Conservation (phyloP, 2,329 filamentous ascomycete genomes). For the Fragosphaeria purpurea region DNA sequence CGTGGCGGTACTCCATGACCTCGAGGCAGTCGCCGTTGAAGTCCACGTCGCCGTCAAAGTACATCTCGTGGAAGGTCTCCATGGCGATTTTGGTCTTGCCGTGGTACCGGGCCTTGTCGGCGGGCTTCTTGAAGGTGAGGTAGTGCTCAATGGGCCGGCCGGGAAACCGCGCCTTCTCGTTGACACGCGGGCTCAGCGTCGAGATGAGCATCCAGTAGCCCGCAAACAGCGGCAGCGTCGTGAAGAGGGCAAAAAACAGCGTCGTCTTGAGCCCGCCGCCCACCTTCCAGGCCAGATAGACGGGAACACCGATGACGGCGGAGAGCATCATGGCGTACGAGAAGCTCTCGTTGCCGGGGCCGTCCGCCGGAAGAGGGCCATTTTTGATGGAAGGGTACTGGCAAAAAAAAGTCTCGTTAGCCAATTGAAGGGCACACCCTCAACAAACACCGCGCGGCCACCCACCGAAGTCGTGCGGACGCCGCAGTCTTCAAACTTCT, state of each 20-base stretch:
- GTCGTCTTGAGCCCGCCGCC: constrained; percentile 79
- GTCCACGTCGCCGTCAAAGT: constrained; percentile 88
- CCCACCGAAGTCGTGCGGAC: constrained; percentile 45
- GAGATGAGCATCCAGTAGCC: constrained; percentile 76
- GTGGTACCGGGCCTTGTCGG: constrained; percentile 55
- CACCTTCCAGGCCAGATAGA: constrained; percentile 72
- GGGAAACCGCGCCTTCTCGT: constrained; percentile 81
- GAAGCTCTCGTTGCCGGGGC: constrained; percentile 74
- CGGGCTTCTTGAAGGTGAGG: constrained; percentile 65
- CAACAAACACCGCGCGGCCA: not conserved
- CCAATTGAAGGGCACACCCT: too few species aligned
- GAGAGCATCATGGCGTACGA: constrained; percentile 68
- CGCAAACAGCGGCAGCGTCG: constrained; percentile 67
- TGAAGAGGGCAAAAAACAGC: constrained; percentile 74
- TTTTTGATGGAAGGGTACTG: constrained; percentile 91
- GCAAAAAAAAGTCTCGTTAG: not conserved
- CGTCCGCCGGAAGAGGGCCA: constrained; percentile 85
- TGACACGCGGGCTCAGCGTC: constrained; percentile 74
- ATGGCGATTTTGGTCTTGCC: constrained; percentile 76
- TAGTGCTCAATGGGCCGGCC: constrained; percentile 87
- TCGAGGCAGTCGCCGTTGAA: constrained; percentile 92
- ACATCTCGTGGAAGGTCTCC: constrained; percentile 96
- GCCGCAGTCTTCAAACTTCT: constrained; percentile 44
- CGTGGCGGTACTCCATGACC: constrained; percentile 84
- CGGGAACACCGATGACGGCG: constrained; percentile 60